These are phyloP conservation scores for Anaeromyces robustus DNA, from an alignment of 192 early-diverging fungal species.

Conservation along the genomic window DNA sequence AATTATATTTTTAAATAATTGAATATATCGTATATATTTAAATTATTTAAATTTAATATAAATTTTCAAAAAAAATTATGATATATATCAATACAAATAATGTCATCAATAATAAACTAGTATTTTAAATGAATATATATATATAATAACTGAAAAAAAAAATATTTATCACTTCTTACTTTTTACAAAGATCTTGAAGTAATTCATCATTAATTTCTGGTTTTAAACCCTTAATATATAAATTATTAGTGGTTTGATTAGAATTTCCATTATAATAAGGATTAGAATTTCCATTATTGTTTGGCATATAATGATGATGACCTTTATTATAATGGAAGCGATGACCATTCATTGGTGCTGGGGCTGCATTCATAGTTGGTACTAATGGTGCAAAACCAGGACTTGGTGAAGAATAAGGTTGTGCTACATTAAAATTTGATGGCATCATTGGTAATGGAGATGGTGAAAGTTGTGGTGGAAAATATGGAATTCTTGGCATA, in stretches of 20 bases:
- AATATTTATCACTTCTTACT: neutral
- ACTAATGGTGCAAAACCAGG: neutral
- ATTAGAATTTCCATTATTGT: neutral
- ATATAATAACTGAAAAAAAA: too few relatives aligned
- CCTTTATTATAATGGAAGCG: neutral
- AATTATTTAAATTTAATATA: too few relatives aligned
- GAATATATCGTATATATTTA: too few relatives aligned
- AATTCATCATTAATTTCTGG: constrained; percentile 47
- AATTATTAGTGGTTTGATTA: constrained; percentile 21
- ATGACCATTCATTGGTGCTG: neutral
- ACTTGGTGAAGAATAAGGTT: neutral
- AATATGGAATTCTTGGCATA: neutral
- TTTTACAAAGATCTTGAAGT: constrained; percentile 40
- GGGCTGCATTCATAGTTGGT: neutral
- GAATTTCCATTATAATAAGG: neutral
- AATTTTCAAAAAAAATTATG: too few relatives aligned
- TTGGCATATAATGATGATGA: neutral
- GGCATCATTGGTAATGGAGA: neutral
- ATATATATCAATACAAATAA: too few relatives aligned
- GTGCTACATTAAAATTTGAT: neutral
- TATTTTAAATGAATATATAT: too few relatives aligned
- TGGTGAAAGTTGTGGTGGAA: neutral
- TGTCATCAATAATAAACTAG: too few relatives aligned
- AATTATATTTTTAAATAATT: too few relatives aligned
- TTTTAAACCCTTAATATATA: constrained; percentile 67